Conservation (phyloP, 257 asterid genomes). For the Plantago elongata region DNA sequence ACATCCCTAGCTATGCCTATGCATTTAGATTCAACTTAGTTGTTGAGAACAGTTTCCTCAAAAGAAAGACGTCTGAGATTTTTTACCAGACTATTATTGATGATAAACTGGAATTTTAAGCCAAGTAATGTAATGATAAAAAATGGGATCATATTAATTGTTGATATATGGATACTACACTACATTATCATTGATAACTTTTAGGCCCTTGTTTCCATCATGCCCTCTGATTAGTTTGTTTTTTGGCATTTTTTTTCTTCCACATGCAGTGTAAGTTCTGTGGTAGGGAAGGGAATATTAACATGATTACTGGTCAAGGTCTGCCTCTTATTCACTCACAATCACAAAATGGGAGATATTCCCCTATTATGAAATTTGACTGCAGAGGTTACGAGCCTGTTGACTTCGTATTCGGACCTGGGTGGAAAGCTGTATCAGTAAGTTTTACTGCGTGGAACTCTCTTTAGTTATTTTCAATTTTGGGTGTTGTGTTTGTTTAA, state of each 20-base stretch:
- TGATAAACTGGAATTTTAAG: background rate
- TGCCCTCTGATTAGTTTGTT: conserved; percentile 4
- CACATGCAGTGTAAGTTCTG: conserved; percentile 82
- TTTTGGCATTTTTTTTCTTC: conserved; percentile 17
- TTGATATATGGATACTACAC: conserved; percentile 5
- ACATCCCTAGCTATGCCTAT: too few relatives aligned
- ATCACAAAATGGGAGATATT: conserved; percentile 48
- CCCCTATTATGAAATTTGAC: conserved; percentile 63
- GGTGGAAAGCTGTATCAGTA: conserved; percentile 90
- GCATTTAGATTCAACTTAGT: background rate
- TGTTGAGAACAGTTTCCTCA: conserved; percentile 4
- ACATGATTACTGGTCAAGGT: conserved; percentile 75
- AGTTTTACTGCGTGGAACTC: conserved; percentile 20
- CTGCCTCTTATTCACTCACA: conserved; percentile 56
- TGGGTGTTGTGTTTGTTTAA: background rate
- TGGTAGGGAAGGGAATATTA: conserved; percentile 70
- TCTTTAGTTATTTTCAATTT: background rate
- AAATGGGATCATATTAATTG: background rate
- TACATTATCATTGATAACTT: conserved; percentile 3
- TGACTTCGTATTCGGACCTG: conserved; percentile 62
- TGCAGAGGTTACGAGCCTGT: conserved; percentile 77
- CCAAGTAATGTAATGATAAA: background rate
- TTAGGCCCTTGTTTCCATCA: conserved; percentile 12
- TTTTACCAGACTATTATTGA: background rate
- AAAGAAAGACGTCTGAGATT: conserved; percentile 6